Conservation (phyloP, 768 basidiomycete genomes). For the Lentinula aciculospora region DNA sequence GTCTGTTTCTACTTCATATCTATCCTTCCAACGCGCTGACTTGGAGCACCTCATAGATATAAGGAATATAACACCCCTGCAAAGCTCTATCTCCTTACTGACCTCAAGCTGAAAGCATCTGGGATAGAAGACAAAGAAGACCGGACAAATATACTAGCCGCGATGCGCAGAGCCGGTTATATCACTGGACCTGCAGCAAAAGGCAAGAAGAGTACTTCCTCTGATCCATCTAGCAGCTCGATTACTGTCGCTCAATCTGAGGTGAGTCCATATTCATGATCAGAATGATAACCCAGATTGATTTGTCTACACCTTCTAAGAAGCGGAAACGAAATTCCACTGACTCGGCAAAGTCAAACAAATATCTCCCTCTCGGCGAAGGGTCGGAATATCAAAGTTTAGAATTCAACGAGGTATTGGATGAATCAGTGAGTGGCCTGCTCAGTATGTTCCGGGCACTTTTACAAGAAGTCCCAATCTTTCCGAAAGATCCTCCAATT, state of each 20-base stretch:
- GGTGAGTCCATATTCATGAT: slow-evolving; percentile 20
- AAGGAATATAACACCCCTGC: slow-evolving; percentile 61
- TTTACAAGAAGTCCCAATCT: not conserved
- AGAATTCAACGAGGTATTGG: slow-evolving; percentile 67
- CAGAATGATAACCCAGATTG: not conserved
- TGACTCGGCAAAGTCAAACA: slow-evolving; percentile 43
- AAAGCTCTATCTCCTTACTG: slow-evolving; percentile 51
- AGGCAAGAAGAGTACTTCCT: slow-evolving; percentile 13
- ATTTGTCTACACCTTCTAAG: slow-evolving; percentile 26
- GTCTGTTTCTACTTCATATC: slow-evolving; percentile 30
- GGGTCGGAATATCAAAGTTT: slow-evolving; percentile 46
- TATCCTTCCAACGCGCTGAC: slow-evolving; percentile 2
- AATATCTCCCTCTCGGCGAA: slow-evolving; percentile 53
- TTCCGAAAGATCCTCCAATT: slow-evolving; percentile 44
- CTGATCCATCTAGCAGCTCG: slow-evolving; percentile 16
- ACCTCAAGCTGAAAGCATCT: slow-evolving; percentile 48
- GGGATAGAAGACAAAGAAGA: slow-evolving; percentile 64
- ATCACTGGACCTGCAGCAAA: slow-evolving; percentile 20
- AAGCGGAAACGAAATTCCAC: slow-evolving; percentile 54
- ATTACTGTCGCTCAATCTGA: slow-evolving; percentile 19
- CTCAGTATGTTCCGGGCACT: not conserved
- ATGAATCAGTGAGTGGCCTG: slow-evolving; percentile 53
- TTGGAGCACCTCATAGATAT: slow-evolving; percentile 43
- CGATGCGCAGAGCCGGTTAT: slow-evolving; percentile 64
- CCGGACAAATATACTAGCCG: slow-evolving; percentile 51